A percentile compares a stretch with the other conserved stretches of the same genome.
Evolutionary conservation across 2,329 filamentous ascomycete genomes (phyloP).

Genomic region (Xylaria sp.): DNA sequence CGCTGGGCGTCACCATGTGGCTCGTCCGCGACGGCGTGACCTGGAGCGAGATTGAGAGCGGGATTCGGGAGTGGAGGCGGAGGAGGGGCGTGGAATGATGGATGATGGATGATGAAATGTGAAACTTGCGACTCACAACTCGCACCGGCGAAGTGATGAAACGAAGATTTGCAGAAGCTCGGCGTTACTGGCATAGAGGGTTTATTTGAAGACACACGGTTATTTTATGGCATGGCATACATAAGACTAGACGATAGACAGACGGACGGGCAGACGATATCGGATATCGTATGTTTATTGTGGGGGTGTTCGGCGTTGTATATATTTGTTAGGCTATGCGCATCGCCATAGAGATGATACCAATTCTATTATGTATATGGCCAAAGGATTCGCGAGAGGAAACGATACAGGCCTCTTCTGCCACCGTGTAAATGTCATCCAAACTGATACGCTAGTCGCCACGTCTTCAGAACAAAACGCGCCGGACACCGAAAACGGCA

Average conservation of each 20-base stretch:
- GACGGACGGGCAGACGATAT: slow-evolving; percentile 19
- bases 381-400: background rate
- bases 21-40: slow-evolving; percentile 83
- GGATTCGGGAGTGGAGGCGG: slow-evolving; percentile 83
- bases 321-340: slow-evolving; percentile 2
- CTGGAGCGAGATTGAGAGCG: slow-evolving; percentile 80
- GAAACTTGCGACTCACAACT: background rate
- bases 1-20: slow-evolving; percentile 84
- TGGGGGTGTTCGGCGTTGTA: slow-evolving; percentile 23
- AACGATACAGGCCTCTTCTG: background rate
- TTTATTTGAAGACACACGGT: background rate
- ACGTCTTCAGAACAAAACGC: slow-evolving; percentile 11
- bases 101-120: slow-evolving; percentile 9
- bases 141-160: background rate
- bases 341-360: slow-evolving; percentile 24
- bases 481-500: background rate
- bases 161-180: slow-evolving; percentile 1
- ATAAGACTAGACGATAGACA: background rate
- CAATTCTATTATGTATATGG: slow-evolving; percentile 21
- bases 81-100: slow-evolving; percentile 60
- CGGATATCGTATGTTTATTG: slow-evolving; percentile 26
- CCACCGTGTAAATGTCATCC: background rate
- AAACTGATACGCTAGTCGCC: background rate
- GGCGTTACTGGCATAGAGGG: slow-evolving; percentile 23
- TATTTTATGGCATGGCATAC: slow-evolving; percentile 5